These are phyloP conservation scores for Brassica cretica DNA, from an alignment of 345 rosid genomes.

Conservation along the genomic window DNA sequence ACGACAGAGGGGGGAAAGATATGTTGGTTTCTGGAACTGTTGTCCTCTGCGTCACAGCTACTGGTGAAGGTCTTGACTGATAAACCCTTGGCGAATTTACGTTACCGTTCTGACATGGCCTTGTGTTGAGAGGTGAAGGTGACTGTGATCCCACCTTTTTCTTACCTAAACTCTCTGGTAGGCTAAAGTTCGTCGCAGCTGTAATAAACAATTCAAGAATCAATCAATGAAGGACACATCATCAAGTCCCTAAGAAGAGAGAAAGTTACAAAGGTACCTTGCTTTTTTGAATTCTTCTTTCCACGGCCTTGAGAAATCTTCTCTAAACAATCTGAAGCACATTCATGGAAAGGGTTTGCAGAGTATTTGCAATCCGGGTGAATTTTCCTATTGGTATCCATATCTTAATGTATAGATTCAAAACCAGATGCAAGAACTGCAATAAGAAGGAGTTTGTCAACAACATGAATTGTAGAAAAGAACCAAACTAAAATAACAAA, in stretches of 20 bases:
- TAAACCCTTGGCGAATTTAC: constrained; percentile 31
- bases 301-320: constrained; percentile 36
- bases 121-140: constrained; percentile 44
- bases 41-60: constrained; percentile 37
- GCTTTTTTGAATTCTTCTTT: constrained; percentile 37
- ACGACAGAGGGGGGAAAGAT: constrained; percentile 33
- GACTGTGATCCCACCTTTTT: constrained; percentile 57
- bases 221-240: constrained; percentile 10
- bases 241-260: neutral
- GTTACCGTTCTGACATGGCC: constrained; percentile 30
- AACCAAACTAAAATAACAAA: constrained; percentile 5
- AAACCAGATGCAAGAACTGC: constrained; percentile 15
- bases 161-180: constrained; percentile 58
- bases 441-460: neutral
- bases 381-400: constrained; percentile 29
- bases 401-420: constrained; percentile 1
- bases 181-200: constrained; percentile 52
- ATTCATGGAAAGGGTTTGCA: constrained; percentile 37
- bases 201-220: constrained; percentile 29
- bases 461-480: neutral
- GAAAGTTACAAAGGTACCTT: constrained; percentile 24
- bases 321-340: constrained; percentile 42
- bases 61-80: constrained; percentile 46
- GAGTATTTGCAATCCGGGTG: constrained; percentile 34
- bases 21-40: constrained; percentile 32